These are phyloP conservation scores for Corylus avellana DNA, from an alignment of 306 rosid genomes.

Conservation along the genomic window DNA sequence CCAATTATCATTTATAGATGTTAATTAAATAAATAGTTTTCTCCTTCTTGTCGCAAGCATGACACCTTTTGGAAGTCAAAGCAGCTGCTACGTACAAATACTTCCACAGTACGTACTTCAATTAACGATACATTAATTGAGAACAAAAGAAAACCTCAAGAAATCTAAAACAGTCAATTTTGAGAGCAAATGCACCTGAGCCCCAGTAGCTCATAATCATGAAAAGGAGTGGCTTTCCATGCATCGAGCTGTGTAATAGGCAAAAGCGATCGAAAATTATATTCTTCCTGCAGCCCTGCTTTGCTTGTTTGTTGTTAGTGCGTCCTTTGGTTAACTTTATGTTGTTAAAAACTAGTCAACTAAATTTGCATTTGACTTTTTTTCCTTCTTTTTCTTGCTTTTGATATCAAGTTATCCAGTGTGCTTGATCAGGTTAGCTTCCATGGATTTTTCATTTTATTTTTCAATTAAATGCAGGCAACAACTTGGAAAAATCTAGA, in stretches of 20 bases:
- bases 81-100: background rate
- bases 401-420: background rate
- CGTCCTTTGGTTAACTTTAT: background rate
- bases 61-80: background rate
- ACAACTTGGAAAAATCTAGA: background rate
- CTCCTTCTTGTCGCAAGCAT: background rate
- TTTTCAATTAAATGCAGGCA: background rate
- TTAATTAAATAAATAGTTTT: background rate
- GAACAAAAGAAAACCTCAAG: background rate
- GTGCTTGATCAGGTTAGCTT: background rate
- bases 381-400: background rate
- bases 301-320: background rate
- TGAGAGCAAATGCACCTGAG: slow-evolving; percentile 34
- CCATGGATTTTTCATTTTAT: background rate
- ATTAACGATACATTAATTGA: background rate
- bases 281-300: slow-evolving; percentile 5
- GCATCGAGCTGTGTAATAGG: slow-evolving; percentile 60
- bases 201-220: slow-evolving; percentile 50
- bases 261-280: slow-evolving; percentile 20
- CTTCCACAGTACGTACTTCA: background rate
- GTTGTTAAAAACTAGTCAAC: slow-evolving; percentile 18
- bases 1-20: background rate
- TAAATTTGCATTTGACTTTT: slow-evolving; percentile 8
- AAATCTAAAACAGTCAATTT: background rate
- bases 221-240: slow-evolving; percentile 48